Conservation (phyloP, 2,329 filamentous ascomycete species). For the Trichoderma atroviride region DNA sequence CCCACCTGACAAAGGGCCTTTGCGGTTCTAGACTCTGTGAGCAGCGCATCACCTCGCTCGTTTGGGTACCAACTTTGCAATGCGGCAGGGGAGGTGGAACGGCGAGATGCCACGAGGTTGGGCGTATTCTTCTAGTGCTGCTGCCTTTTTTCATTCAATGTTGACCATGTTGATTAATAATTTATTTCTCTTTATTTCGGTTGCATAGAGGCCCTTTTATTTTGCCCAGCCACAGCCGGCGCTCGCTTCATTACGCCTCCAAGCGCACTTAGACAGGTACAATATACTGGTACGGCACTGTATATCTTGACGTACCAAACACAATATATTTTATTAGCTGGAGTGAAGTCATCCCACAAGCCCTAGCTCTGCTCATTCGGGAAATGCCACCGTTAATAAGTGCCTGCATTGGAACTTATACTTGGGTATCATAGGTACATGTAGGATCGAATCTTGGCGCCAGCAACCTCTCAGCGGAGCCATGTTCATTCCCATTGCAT, state of each 20-base stretch:
- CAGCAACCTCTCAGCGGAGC: no score
- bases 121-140: not conserved
- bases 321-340: not conserved
- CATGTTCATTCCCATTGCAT: not conserved
- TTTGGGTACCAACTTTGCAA: not conserved
- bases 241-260: not conserved
- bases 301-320: not conserved
- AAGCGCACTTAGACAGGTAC: not conserved
- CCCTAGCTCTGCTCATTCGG: not conserved
- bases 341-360: not conserved
- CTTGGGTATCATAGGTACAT: not conserved
- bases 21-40: slow-evolving; percentile 19
- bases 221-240: not conserved
- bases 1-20: not conserved
- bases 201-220: not conserved
- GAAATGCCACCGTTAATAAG: not conserved
- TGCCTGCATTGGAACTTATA: not conserved
- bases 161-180: not conserved
- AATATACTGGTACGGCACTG: not conserved
- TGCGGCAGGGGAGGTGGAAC: not conserved
- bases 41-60: slow-evolving; percentile 13
- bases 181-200: not conserved
- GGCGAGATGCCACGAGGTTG: no score
- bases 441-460: not conserved
- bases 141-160: not conserved